phyloP scores from a whole-genome alignment of 2,329 filamentous ascomycete genomes.

The Beauveria australis region DNA sequence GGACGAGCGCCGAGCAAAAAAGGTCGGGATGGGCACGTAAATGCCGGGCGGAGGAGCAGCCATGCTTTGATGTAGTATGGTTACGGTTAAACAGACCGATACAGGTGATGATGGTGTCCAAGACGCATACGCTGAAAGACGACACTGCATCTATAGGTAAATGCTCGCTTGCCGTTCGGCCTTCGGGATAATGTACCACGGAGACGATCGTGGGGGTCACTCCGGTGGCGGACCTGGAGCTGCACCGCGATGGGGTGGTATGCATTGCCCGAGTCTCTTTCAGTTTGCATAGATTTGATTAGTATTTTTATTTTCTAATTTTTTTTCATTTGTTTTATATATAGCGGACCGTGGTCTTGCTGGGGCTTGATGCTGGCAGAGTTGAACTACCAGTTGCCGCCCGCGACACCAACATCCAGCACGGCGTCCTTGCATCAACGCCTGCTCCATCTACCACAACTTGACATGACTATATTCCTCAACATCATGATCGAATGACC shows the following conservation, averaged over 20 bases:
- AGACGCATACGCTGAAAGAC: neutral
- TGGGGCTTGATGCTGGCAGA: neutral
- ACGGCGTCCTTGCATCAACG: neutral
- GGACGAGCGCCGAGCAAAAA: conserved; percentile 42
- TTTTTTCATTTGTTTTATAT: neutral
- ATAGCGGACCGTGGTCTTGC: neutral
- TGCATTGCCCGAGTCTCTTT: neutral
- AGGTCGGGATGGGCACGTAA: conserved; percentile 55
- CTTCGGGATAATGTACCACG: conserved; percentile 10
- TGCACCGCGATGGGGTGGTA: neutral
- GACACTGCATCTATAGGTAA: neutral
- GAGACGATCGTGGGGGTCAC: neutral
- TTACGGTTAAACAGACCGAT: no score
- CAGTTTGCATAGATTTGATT: neutral
- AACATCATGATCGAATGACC: conserved; percentile 29
- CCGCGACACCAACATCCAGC: neutral
- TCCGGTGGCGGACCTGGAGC: neutral
- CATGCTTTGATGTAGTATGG: conserved; percentile 14
- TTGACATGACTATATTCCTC: neutral
- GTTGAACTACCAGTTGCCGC: neutral
- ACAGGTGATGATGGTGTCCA: no score
- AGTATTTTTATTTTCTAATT: neutral
- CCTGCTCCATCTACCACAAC: neutral
- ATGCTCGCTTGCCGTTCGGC: conserved; percentile 2
- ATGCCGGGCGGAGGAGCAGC: conserved; percentile 40